Conservation (phyloP, 2,329 filamentous ascomycete genomes). For the Colletotrichum tropicicola region DNA sequence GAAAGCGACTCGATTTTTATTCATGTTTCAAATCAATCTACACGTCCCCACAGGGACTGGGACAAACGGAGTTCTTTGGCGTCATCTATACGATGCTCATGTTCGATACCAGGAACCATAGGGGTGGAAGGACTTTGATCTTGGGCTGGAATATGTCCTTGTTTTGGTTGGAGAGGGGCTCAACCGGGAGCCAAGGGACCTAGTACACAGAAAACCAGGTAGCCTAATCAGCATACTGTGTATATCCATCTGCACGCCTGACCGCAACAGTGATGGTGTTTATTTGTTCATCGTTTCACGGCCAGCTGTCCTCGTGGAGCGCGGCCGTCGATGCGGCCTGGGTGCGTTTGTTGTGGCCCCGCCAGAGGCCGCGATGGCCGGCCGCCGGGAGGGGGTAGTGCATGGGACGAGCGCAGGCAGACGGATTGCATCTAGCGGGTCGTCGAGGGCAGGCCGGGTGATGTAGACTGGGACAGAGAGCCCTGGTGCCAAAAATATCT, state of each 20-base stretch:
- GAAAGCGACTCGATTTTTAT: slow-evolving; percentile 19
- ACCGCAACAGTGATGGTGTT: not conserved
- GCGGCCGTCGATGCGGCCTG: slow-evolving; percentile 26
- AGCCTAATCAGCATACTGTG: slow-evolving; percentile 29
- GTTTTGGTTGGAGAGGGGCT: not conserved
- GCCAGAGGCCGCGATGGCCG: not conserved
- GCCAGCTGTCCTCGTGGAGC: slow-evolving; percentile 17
- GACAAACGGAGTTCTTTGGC: slow-evolving; percentile 30
- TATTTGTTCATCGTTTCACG: slow-evolving; percentile 23
- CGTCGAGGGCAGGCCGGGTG: too few species aligned
- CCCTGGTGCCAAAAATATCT: not conserved
- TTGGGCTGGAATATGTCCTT: slow-evolving; percentile 7
- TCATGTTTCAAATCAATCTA: slow-evolving; percentile 16
- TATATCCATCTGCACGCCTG: not conserved
- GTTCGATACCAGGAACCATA: slow-evolving; percentile 31
- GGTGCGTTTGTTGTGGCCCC: slow-evolving; percentile 9
- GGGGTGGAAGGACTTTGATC: slow-evolving; percentile 10
- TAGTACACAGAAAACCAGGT: slow-evolving; percentile 23
- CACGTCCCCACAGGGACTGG: not conserved
- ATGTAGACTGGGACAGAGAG: too few species aligned
- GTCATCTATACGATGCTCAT: slow-evolving; percentile 31
- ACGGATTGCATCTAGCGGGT: too few species aligned
- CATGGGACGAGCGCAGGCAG: not conserved
- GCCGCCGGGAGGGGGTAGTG: not conserved
- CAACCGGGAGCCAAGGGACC: not conserved